phyloP scores from a whole-genome alignment of 148 eudicot genomes.

The Chenopodium quinoa region DNA sequence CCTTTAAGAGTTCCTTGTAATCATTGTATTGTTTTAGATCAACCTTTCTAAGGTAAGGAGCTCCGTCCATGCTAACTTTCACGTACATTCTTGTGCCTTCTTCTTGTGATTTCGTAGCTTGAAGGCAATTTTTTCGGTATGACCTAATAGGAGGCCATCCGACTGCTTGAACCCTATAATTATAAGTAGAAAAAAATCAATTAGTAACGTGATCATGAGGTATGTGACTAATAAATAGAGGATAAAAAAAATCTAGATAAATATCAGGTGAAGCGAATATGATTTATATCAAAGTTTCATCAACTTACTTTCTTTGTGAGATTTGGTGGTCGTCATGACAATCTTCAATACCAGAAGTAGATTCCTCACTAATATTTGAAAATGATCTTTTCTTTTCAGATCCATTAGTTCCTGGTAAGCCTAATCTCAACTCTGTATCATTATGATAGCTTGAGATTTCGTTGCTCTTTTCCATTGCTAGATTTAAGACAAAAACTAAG shows the following conservation, averaged over 20 bases:
- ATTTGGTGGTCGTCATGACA: not conserved
- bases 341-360: constrained; percentile 15
- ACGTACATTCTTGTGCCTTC: constrained; percentile 20
- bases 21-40: constrained; percentile 26
- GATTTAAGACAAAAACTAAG: not conserved
- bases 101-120: constrained; percentile 16
- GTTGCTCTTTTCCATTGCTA: constrained; percentile 18
- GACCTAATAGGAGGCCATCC: constrained; percentile 42
- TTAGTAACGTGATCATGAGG: not conserved
- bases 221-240: no score
- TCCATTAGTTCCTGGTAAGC: constrained; percentile 27
- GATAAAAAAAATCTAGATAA: no score
- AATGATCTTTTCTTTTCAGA: constrained; percentile 15
- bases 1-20: constrained; percentile 27
- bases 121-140: constrained; percentile 21
- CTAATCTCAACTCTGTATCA: constrained; percentile 39
- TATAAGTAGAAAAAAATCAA: not conserved
- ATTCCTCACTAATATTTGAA: constrained; percentile 15
- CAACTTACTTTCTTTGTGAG: not conserved
- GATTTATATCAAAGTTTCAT: no score
- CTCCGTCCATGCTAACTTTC: constrained; percentile 44
- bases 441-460: constrained; percentile 14
- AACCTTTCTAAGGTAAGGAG: constrained; percentile 36
- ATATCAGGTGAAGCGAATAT: not conserved
- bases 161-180: constrained; percentile 29